Evolutionary conservation across 73 alveolate species (phyloP).

Genomic region (Vitrella brassicaformis): DNA sequence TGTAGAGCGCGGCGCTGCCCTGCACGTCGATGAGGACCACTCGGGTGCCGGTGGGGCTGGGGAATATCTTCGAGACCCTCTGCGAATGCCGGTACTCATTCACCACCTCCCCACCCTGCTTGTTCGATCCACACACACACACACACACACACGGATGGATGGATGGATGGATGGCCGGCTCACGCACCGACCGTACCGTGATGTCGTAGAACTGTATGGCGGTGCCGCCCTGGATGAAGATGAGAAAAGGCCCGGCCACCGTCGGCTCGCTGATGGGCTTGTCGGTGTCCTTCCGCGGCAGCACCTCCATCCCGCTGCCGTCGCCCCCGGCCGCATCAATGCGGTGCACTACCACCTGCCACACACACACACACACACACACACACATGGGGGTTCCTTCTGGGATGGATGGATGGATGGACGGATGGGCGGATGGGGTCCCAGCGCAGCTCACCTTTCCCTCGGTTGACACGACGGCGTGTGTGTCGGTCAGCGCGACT

Average conservation of each 20-base stretch:
- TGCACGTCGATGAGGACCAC: slow-evolving; percentile 75
- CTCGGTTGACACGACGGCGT: background rate
- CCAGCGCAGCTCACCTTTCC: background rate
- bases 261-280: background rate
- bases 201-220: no score
- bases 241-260: no score
- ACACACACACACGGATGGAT: no score
- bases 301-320: background rate
- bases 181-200: no score
- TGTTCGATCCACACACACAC: no score
- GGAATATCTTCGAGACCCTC: slow-evolving; percentile 55
- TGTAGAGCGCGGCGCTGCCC: slow-evolving; percentile 82
- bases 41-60: slow-evolving; percentile 79
- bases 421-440: no score
- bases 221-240: no score
- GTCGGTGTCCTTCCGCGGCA: background rate
- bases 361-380: background rate
- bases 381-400: no score
- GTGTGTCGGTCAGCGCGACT: background rate
- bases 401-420: no score
- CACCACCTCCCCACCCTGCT: no score
- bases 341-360: background rate
- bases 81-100: slow-evolving; percentile 31
- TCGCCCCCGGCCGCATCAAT: background rate
- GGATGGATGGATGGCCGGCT: no score